A percentile compares a stretch with the other conserved stretches of the same genome.
phyloP scores from a whole-genome alignment of 2,329 filamentous ascomycete species.

The Sordariomycetes sp. region DNA sequence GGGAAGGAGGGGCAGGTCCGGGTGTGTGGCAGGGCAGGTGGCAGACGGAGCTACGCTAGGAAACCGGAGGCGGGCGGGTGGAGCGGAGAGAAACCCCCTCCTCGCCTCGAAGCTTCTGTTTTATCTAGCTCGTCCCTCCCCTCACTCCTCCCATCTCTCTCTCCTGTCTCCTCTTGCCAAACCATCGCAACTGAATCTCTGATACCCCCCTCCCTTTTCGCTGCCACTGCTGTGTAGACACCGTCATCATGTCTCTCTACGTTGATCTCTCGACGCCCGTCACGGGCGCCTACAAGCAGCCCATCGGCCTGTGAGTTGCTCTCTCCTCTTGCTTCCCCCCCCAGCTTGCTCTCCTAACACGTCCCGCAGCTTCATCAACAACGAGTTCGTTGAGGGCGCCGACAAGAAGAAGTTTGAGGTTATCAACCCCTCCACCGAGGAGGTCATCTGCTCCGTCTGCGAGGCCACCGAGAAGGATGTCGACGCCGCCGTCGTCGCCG shows the following conservation, averaged over 20 bases:
- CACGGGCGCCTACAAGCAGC: conserved; percentile 45
- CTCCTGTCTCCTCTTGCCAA: too few species aligned
- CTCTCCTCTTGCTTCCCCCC: neutral
- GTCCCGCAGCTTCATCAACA: conserved; percentile 72
- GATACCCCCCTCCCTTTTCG: too few species aligned
- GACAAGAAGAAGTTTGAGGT: conserved; percentile 88
- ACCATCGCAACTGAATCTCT: too few species aligned
- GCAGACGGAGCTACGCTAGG: too few species aligned
- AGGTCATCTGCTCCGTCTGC: conserved; percentile 68
- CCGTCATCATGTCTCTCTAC: conserved; percentile 28
- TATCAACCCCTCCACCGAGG: conserved; percentile 77
- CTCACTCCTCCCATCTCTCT: too few species aligned
- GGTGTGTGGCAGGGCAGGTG: too few species aligned
- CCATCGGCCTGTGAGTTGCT: conserved; percentile 44
- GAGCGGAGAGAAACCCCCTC: too few species aligned
- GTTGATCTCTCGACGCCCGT: conserved; percentile 55
- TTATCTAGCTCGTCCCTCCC: too few species aligned
- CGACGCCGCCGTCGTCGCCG: conserved; percentile 68
- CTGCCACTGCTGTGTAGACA: neutral
- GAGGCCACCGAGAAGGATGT: conserved; percentile 84
- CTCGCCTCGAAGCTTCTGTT: too few species aligned
- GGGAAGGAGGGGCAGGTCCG: too few species aligned
- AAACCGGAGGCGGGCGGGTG: too few species aligned
- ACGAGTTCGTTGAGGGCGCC: conserved; percentile 67
- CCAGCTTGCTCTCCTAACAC: neutral